phyloP scores from a whole-genome alignment of 164 flowering plant species.

The Liquidambar formosana region DNA sequence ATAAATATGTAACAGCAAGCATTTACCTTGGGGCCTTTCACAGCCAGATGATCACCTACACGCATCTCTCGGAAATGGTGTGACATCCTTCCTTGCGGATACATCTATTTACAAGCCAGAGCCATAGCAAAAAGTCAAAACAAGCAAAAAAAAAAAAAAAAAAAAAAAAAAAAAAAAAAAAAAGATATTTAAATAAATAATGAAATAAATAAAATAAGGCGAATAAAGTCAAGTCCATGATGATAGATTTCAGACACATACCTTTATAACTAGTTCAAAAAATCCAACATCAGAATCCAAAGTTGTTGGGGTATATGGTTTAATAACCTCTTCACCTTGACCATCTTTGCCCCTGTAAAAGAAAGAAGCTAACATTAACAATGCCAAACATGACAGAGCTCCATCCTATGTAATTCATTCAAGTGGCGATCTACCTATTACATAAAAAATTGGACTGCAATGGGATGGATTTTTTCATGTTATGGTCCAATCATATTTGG shows the following conservation, averaged over 20 bases:
- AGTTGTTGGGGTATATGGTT: slow-evolving; percentile 96
- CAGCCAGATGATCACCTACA: slow-evolving; percentile 82
- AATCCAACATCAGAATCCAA: slow-evolving; percentile 94
- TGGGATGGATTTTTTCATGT: too few relatives aligned
- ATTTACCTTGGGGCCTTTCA: slow-evolving; percentile 94
- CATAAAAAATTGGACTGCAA: too few relatives aligned
- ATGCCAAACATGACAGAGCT: neutral
- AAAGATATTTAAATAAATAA: neutral
- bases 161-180: neutral
- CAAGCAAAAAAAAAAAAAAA: neutral
- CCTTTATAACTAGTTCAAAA: slow-evolving; percentile 97
- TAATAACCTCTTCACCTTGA: slow-evolving; percentile 87
- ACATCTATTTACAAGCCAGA: slow-evolving; percentile 61
- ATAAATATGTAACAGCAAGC: neutral
- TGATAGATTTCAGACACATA: slow-evolving; percentile 9
- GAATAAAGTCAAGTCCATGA: neutral
- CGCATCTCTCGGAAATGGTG: slow-evolving; percentile 98
- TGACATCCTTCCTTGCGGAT: slow-evolving; percentile 99
- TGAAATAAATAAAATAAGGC: neutral
- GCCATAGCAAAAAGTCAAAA: neutral
- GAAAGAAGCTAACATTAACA: neutral
- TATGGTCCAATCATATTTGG: neutral
- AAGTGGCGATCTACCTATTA: too few relatives aligned
- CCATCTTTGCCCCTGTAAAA: slow-evolving; percentile 83
- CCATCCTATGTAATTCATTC: neutral